phyloP scores from a whole-genome alignment of 208 protist genomes.

The Jaenimonas drosophilae region DNA sequence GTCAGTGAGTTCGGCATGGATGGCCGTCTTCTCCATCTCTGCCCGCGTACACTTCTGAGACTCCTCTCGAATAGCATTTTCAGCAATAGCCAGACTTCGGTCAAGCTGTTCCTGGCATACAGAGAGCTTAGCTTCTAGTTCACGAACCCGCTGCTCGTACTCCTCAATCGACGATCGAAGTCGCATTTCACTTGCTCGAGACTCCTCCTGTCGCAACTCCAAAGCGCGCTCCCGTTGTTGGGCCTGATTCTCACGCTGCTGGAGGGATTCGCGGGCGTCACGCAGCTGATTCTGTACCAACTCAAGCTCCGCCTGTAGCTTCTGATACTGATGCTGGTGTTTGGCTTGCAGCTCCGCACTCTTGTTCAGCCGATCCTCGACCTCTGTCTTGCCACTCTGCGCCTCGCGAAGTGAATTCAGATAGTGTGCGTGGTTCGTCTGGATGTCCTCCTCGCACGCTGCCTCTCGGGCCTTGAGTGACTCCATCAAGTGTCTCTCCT shows the following conservation, averaged over 20 bases:
- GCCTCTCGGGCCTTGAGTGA: constrained; percentile 21
- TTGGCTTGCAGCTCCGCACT: no score
- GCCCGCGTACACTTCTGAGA: constrained; percentile 16
- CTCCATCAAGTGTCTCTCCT: constrained; percentile 42
- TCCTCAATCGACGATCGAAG: no score
- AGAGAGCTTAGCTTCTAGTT: constrained; percentile 12
- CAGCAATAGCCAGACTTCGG: constrained; percentile 27
- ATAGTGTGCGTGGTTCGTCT: constrained; percentile 56
- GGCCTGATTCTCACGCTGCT: no score
- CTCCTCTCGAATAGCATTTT: constrained; percentile 47
- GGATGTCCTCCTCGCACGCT: constrained; percentile 43
- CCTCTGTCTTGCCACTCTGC: constrained; percentile 28
- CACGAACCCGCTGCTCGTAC: no score
- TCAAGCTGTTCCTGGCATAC: constrained; percentile 25
- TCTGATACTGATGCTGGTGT: no score
- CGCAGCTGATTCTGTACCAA: constrained; percentile 13
- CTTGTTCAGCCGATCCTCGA: constrained; percentile 23
- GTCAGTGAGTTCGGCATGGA: constrained; percentile 51
- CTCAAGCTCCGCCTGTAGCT: constrained; percentile 24
- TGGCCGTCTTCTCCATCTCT: constrained; percentile 47
- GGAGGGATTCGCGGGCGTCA: no score
- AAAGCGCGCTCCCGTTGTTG: no score
- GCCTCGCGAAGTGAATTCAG: constrained; percentile 24
- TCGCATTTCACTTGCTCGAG: no score
- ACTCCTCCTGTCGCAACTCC: no score